These are phyloP conservation scores for Linanthus parryae DNA, from an alignment of 148 eudicot species.

Conservation along the genomic window DNA sequence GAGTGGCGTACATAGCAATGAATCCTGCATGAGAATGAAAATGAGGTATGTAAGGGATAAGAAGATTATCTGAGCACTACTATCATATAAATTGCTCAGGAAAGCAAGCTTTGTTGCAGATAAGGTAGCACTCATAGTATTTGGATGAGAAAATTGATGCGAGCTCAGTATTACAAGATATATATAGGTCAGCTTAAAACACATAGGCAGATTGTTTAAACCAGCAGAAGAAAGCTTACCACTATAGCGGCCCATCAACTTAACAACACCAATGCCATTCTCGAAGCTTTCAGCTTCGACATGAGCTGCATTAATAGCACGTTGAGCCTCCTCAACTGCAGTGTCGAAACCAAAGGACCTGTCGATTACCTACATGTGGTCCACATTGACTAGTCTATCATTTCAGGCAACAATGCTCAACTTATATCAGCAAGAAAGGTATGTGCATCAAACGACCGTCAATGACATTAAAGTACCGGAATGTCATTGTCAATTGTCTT, in stretches of 20 bases:
- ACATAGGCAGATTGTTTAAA: background rate
- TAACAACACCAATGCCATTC: conserved; percentile 41
- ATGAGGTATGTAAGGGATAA: too few species aligned
- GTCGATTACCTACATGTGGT: conserved; percentile 42
- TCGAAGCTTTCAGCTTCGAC: conserved; percentile 44
- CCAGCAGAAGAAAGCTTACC: conserved; percentile 6
- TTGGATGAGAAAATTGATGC: background rate
- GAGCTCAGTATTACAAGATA: too few species aligned
- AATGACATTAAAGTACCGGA: conserved; percentile 46
- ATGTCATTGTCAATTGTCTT: conserved; percentile 60
- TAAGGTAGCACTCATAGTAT: background rate
- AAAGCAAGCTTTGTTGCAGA: too few species aligned
- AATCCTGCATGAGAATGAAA: conserved; percentile 23
- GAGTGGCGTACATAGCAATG: conserved; percentile 38
- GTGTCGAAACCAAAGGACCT: conserved; percentile 49
- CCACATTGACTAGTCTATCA: background rate
- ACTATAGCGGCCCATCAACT: conserved; percentile 40
- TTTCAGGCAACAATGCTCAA: background rate
- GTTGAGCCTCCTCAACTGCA: conserved; percentile 49
- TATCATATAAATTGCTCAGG: too few species aligned
- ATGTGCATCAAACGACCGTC: too few species aligned
- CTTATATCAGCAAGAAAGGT: background rate
- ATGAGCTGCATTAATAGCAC: conserved; percentile 48
- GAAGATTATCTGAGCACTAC: too few species aligned
- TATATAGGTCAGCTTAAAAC: background rate